These are phyloP conservation scores for Penicillium sp. DNA, from an alignment of 2,329 filamentous ascomycete species.

Conservation along the genomic window DNA sequence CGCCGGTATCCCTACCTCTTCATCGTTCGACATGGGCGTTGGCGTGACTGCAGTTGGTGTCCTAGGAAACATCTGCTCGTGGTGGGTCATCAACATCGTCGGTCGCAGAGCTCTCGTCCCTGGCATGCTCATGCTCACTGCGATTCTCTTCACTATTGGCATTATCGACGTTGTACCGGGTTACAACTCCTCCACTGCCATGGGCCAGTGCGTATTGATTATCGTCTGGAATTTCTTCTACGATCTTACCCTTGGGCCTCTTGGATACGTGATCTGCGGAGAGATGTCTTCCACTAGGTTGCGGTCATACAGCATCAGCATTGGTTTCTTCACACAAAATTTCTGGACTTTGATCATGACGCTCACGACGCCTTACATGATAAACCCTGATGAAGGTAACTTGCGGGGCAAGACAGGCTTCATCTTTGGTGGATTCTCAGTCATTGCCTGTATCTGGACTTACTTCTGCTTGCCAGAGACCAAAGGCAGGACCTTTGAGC, in stretches of 20 bases:
- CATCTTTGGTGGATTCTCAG: constrained; percentile 24
- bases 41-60: constrained; percentile 34
- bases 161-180: constrained; percentile 7
- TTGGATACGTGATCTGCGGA: constrained; percentile 8
- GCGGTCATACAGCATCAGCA: constrained; percentile 2
- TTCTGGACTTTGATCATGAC: constrained; percentile 4
- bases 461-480: constrained; percentile 25
- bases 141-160: constrained; percentile 28
- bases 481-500: constrained; percentile 18
- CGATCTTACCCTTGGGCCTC: constrained; percentile 8
- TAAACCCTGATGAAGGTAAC: constrained; percentile 23
- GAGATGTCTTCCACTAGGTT: constrained; percentile 10
- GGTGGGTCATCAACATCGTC: constrained; percentile 33
- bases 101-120: constrained; percentile 34
- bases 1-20: constrained; percentile 9
- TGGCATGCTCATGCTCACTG: constrained; percentile 32
- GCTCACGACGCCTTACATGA: constrained; percentile 8
- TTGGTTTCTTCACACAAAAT: constrained; percentile 5
- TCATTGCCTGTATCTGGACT: constrained; percentile 12
- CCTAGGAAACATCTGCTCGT: constrained; percentile 33
- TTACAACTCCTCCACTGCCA: constrained; percentile 1
- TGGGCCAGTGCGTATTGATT: constrained; percentile 5
- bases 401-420: constrained; percentile 31
- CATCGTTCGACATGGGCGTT: constrained; percentile 9
- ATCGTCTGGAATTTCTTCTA: constrained; percentile 11